Percentiles rank a stretch among this genome's conserved stretches.
phyloP scores from a whole-genome alignment of 768 basidiomycete genomes.

The Candolleomyces efflorescens region DNA sequence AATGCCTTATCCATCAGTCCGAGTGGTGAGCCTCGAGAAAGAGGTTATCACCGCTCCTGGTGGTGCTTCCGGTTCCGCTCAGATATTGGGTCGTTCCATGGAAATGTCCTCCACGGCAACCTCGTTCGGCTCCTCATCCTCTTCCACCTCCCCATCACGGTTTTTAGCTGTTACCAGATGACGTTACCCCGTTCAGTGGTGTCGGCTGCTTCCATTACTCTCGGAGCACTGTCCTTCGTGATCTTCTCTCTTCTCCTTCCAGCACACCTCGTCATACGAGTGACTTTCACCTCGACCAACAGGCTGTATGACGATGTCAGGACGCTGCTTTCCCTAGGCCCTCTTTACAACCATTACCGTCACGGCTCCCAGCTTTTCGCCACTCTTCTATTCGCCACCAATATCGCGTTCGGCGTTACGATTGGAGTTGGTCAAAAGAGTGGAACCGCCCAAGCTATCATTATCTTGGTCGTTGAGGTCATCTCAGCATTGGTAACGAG shows the following conservation, averaged over 20 bases:
- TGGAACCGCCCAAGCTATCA: conserved; percentile 87
- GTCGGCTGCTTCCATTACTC: conserved; percentile 58
- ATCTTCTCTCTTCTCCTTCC: conserved; percentile 79
- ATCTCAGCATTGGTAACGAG: conserved; percentile 83
- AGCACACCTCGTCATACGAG: conserved; percentile 66
- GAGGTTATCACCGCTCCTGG: conserved; percentile 30
- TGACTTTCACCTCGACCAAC: conserved; percentile 75
- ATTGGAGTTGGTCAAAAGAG: conserved; percentile 88
- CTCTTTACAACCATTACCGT: conserved; percentile 92
- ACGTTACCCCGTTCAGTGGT: conserved; percentile 48
- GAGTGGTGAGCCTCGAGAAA: conserved; percentile 21
- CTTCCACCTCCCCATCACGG: conserved; percentile 93
- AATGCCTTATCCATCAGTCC: conserved; percentile 17
- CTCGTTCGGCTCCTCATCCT: conserved; percentile 85
- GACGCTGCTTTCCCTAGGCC: conserved; percentile 85
- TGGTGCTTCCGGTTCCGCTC: conserved; percentile 53
- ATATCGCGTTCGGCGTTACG: conserved; percentile 76
- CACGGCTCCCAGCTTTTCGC: conserved; percentile 90
- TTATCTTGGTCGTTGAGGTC: conserved; percentile 88
- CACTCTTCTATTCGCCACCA: conserved; percentile 73
- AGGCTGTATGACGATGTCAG: conserved; percentile 95
- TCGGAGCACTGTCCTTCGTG: conserved; percentile 80
- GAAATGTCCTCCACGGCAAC: conserved; percentile 82
- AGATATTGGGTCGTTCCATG: conserved; percentile 74
- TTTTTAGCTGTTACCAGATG: conserved; percentile 89